These are phyloP conservation scores for Phytophthora palmivora DNA, from an alignment of 352 stramenopile species.

Conservation along the genomic window DNA sequence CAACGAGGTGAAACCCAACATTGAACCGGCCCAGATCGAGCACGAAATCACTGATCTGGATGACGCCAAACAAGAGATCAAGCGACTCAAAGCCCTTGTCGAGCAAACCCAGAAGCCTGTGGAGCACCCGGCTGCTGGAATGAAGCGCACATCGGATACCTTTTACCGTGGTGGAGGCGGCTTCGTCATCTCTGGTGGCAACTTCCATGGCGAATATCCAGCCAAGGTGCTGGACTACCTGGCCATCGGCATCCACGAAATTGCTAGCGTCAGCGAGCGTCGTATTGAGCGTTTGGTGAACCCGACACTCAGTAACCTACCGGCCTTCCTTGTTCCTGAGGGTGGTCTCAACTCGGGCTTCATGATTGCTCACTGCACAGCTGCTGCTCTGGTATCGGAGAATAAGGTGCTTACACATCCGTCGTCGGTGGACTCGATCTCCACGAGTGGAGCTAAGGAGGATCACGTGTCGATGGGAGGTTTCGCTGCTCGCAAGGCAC, in stretches of 20 bases:
- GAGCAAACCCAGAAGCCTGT: slow-evolving; percentile 50
- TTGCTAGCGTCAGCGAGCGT: slow-evolving; percentile 86
- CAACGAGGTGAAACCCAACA: slow-evolving; percentile 19
- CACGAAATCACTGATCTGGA: slow-evolving; percentile 66
- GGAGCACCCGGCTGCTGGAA: slow-evolving; percentile 51
- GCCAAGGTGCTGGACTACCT: slow-evolving; percentile 91
- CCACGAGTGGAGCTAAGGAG: slow-evolving; percentile 88
- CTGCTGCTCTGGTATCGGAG: slow-evolving; percentile 86
- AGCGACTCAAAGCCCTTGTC: slow-evolving; percentile 66
- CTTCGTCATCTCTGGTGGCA: slow-evolving; percentile 91
- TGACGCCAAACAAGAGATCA: slow-evolving; percentile 83
- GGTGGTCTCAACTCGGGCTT: slow-evolving; percentile 91
- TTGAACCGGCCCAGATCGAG: slow-evolving; percentile 22
- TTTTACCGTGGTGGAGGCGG: slow-evolving; percentile 80
- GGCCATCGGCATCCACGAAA: slow-evolving; percentile 88
- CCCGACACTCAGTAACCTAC: slow-evolving; percentile 84
- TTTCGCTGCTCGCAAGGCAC: slow-evolving; percentile 83
- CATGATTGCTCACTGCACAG: slow-evolving; percentile 92
- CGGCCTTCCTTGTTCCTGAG: slow-evolving; percentile 87
- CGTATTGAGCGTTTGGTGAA: slow-evolving; percentile 91
- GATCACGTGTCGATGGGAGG: slow-evolving; percentile 92
- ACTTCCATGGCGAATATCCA: slow-evolving; percentile 93
- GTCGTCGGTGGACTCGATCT: slow-evolving; percentile 90
- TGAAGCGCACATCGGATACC: slow-evolving; percentile 86
- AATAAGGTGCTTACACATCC: slow-evolving; percentile 92